Conservation (phyloP, 2,329 filamentous ascomycete genomes). For the Pestalotiopsis sp. region DNA sequence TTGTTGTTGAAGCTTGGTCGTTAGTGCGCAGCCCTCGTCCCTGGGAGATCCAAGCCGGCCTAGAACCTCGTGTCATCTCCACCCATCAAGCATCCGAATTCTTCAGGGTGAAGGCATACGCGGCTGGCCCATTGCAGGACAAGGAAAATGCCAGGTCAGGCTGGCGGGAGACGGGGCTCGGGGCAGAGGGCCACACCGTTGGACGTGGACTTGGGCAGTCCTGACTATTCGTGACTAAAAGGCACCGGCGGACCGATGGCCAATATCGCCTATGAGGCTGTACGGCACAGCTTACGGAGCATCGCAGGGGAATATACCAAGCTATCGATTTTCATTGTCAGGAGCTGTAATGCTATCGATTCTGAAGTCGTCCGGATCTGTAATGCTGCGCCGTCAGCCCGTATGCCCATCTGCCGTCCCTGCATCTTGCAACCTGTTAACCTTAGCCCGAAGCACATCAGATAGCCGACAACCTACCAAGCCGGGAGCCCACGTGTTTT, state of each 20-base stretch:
- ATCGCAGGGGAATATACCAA: background rate
- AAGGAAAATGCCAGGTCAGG: background rate
- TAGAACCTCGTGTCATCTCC: conserved; percentile 3
- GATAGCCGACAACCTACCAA: background rate
- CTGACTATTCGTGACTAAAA: conserved; percentile 4
- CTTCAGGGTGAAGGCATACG: conserved; percentile 6
- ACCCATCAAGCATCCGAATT: background rate
- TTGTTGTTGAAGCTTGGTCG: background rate
- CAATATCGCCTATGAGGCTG: conserved; percentile 1
- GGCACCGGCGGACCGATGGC: background rate
- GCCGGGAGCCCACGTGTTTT: background rate
- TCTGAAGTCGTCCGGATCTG: background rate
- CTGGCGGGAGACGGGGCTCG: background rate
- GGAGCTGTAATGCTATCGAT: background rate
- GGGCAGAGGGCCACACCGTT: conserved; percentile 1
- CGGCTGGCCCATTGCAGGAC: background rate
- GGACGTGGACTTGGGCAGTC: background rate
- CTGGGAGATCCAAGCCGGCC: background rate
- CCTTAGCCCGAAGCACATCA: background rate
- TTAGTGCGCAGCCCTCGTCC: background rate
- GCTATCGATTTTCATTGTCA: background rate
- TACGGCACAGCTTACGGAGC: background rate
- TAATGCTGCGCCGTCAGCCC: background rate
- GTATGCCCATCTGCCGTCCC: background rate
- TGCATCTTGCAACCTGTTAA: background rate